Base-by-base conservation (phyloP, 2,329 filamentous ascomycete species). In the Emergomyces pasteurianus region DNA sequence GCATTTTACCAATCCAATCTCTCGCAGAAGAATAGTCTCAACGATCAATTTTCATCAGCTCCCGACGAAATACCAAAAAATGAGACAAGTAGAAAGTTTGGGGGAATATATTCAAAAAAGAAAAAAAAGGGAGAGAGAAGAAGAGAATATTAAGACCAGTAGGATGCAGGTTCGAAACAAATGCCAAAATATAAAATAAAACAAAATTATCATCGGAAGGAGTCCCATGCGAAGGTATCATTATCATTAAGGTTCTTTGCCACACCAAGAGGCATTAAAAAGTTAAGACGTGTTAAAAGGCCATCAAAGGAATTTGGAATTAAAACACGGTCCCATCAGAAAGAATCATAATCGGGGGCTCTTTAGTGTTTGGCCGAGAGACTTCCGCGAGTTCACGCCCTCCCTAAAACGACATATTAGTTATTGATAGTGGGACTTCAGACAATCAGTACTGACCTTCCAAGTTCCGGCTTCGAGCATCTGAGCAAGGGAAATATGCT, bases 241-340 rank as follows among this genome's bases (percentile, higher is more conserved):
- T 50, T 58, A 60, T 60, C 52, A 60, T 59, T 43, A 34, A 57
- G 54, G 40, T 34, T 40, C 38, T 46, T 34, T 46, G 40, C 8
- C 38, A 57, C 16, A 21, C n/a, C 54, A 21, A 16, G 8, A 31
- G 34, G 6, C 16, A 31, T 14, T 4, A 26, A 57, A 31, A 43
- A 26, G 5, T 16, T 18, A 23, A 28, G 28, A 18, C 23, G 1
- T 18, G 26, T n/a, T 61, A 28, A 36, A 56, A 60, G 38, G 59
- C 8, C 47, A 56, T 59, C n/a, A 60, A 60, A 60, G 46, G 36
- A 47, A 42, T 49, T 36, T 36, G 59, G 46, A 18, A 46, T 61
- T 85, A 96, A 73, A 99, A 97, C 66, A 99, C 90, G 28, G 94
- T 97, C 64, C 94, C 94, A 73, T 99, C 94, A 65, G 90, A 96